phyloP scores from a whole-genome alignment of 2,329 filamentous ascomycete genomes.

The Exophiala alcalophila region DNA sequence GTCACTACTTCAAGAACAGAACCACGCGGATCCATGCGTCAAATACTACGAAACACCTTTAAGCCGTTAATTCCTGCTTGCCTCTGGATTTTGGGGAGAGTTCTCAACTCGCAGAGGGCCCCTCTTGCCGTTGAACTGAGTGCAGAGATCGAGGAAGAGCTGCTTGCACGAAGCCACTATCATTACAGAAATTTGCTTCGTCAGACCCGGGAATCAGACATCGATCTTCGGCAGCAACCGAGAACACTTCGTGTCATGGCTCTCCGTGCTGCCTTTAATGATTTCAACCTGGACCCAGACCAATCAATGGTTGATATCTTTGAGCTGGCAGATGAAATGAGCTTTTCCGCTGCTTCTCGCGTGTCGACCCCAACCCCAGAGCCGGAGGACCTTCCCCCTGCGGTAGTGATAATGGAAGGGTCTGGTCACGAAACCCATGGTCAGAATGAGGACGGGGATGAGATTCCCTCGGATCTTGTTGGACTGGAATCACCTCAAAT shows the following conservation, averaged over 20 bases:
- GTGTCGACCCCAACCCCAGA: conserved; percentile 26
- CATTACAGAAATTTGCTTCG: conserved; percentile 12
- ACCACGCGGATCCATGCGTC: too few species aligned
- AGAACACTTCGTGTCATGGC: conserved; percentile 15
- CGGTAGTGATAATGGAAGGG: not conserved
- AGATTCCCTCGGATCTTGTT: not conserved
- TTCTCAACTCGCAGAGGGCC: conserved; percentile 17
- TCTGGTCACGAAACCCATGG: not conserved
- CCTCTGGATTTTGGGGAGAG: conserved; percentile 20
- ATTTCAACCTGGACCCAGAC: conserved; percentile 22
- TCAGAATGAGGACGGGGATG: too few species aligned
- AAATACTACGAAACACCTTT: conserved; percentile 6
- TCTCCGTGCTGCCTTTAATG: conserved; percentile 17
- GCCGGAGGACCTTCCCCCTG: conserved; percentile 12
- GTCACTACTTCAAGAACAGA: too few species aligned
- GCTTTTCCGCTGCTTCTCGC: conserved; percentile 4
- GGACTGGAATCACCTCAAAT: too few species aligned
- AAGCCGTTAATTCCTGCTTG: conserved; percentile 16
- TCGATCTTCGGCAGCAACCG: conserved; percentile 3
- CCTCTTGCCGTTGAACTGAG: conserved; percentile 18
- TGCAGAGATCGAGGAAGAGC: conserved; percentile 16
- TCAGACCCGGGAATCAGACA: conserved; percentile 3
- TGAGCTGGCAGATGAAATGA: conserved; percentile 17
- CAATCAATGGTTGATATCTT: conserved; percentile 15
- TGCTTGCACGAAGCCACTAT: conserved; percentile 8